Percentiles rank a stretch among this genome's conserved stretches.
Conservation (phyloP, 2,329 filamentous ascomycete genomes). For the Nemania sp. region DNA sequence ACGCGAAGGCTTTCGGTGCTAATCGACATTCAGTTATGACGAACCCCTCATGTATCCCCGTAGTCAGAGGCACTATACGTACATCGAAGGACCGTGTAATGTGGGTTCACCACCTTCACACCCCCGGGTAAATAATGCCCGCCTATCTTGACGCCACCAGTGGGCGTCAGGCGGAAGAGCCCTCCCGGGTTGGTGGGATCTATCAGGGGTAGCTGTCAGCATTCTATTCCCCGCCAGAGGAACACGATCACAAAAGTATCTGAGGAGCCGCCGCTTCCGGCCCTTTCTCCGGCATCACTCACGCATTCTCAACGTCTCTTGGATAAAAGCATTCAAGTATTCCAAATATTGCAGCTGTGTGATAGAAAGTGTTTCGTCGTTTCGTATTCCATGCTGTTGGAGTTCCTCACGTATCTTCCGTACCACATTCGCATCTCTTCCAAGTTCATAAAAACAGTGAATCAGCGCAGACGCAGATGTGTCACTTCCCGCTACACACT, state of each 20-base stretch:
- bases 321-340: conserved; percentile 38
- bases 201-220: conserved; percentile 16
- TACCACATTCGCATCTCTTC: conserved; percentile 17
- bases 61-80: background rate
- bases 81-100: conserved; percentile 39
- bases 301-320: conserved; percentile 40
- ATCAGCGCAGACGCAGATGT: conserved; percentile 35
- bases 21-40: conserved; percentile 1
- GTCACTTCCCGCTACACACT: conserved; percentile 39
- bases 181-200: conserved; percentile 39
- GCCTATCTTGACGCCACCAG: conserved; percentile 31
- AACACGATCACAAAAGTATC: background rate
- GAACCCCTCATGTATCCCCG: background rate
- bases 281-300: conserved; percentile 12
- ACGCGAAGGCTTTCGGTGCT: conserved; percentile 37
- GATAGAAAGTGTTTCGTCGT: conserved; percentile 33
- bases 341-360: conserved; percentile 28
- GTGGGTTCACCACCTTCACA: conserved; percentile 37
- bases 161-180: conserved; percentile 35
- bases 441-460: conserved; percentile 36
- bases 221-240: background rate
- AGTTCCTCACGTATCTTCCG: conserved; percentile 34
- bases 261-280: background rate
- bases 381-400: conserved; percentile 25
- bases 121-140: conserved; percentile 36